Conservation (phyloP, 306 rosid genomes). For the Vigna trinervia region DNA sequence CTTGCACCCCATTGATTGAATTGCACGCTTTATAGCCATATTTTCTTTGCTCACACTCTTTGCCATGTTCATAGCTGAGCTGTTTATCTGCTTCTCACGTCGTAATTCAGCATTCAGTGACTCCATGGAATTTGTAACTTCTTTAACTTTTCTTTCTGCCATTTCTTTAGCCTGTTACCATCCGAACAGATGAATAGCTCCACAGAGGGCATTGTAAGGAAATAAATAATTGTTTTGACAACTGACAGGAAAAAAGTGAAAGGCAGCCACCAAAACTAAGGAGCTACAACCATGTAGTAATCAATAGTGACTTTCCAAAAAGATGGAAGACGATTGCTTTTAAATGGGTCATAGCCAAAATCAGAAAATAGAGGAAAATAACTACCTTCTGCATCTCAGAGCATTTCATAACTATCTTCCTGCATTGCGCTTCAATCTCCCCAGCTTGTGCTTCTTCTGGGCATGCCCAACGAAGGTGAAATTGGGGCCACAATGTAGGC, state of each 20-base stretch:
- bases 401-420: conserved; percentile 64
- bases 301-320: conserved; percentile 17
- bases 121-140: conserved; percentile 62
- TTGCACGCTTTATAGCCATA: conserved; percentile 80
- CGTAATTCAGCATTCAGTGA: conserved; percentile 68
- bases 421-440: conserved; percentile 75
- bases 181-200: conserved; percentile 25
- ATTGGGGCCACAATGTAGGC: conserved; percentile 94
- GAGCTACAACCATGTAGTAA: not conserved
- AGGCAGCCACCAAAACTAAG: not conserved
- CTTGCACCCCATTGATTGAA: conserved; percentile 88
- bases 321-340: not conserved
- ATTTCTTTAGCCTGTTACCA: conserved; percentile 77
- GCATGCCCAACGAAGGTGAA: conserved; percentile 96
- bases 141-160: conserved; percentile 81
- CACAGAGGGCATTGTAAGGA: conserved; percentile 22
- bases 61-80: conserved; percentile 63
- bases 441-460: conserved; percentile 83
- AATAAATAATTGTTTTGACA: conserved; percentile 20
- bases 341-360: conserved; percentile 4
- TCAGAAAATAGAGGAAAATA: conserved; percentile 35
- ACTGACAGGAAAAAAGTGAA: conserved; percentile 21
- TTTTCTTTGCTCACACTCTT: conserved; percentile 74
- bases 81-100: conserved; percentile 68
- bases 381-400: conserved; percentile 81